Percentiles rank a stretch among this genome's conserved stretches.
Evolutionary conservation across 1,284 basidiomycete species (phyloP).

Genomic region (Volvariella volvacea): DNA sequence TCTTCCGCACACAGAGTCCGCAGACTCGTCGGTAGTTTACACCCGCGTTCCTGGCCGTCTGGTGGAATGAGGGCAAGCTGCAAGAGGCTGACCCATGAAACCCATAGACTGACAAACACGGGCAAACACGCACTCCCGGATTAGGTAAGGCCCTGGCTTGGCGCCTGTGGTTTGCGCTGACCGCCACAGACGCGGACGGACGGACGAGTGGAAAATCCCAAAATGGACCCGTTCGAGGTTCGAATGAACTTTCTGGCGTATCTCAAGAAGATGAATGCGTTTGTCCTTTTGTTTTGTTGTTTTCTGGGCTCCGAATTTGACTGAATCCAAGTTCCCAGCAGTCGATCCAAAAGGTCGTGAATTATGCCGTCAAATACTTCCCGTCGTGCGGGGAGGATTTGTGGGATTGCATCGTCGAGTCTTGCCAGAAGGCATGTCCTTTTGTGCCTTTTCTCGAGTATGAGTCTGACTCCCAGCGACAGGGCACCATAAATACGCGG

Average conservation of each 20-base stretch:
- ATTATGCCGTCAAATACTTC: conserved; percentile 82
- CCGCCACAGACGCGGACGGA: no score
- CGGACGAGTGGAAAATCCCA: no score
- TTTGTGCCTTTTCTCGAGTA: background rate
- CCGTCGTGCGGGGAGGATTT: conserved; percentile 81
- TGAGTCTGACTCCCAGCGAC: background rate
- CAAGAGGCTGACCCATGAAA: no score
- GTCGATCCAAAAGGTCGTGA: conserved; percentile 86
- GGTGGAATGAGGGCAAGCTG: no score
- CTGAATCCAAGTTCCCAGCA: conserved; percentile 66
- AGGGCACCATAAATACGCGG: conserved; percentile 85
- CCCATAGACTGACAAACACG: no score
- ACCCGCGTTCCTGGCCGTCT: no score
- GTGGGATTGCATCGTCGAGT: conserved; percentile 91
- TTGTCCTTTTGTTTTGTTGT: conserved; percentile 23
- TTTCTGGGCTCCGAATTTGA: conserved; percentile 17
- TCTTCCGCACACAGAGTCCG: no score
- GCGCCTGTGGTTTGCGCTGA: no score
- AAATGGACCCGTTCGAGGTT: conserved; percentile 88
- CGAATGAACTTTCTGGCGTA: conserved; percentile 78
- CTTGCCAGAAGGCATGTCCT: conserved; percentile 72
- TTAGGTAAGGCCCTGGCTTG: no score
- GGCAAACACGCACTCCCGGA: no score
- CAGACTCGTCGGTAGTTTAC: no score
- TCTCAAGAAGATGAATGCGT: conserved; percentile 75